These are phyloP conservation scores for Grammothele lineata DNA, from an alignment of 768 basidiomycete genomes.

Conservation along the genomic window DNA sequence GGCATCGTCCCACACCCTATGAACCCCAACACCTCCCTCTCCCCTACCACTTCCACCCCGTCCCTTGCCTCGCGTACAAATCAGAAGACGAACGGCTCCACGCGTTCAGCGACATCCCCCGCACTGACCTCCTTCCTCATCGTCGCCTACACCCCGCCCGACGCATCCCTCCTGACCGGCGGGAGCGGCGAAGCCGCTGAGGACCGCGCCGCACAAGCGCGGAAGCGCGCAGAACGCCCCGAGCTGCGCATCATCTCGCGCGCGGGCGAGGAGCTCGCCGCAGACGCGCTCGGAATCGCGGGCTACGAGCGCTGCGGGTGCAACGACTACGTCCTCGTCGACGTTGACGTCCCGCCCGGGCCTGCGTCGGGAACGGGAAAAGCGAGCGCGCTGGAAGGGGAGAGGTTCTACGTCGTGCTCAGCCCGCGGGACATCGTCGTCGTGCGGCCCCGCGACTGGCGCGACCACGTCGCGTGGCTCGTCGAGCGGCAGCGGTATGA, in stretches of 20 bases:
- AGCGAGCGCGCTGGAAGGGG: constrained; percentile 3
- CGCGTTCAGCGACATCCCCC: constrained; percentile 23
- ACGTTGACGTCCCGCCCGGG: constrained; percentile 32
- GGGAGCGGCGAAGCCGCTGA: constrained; percentile 74
- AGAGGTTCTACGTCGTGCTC: constrained; percentile 72
- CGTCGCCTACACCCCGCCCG: constrained; percentile 83
- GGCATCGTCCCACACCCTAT: constrained; percentile 80
- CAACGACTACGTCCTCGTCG: constrained; percentile 82
- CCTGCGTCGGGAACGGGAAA: background rate
- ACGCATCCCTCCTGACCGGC: constrained; percentile 48
- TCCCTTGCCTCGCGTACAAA: background rate
- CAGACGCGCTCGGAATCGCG: constrained; percentile 76
- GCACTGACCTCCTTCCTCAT: constrained; percentile 73
- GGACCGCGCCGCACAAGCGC: constrained; percentile 69
- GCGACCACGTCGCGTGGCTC: constrained; percentile 91
- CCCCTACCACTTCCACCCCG: constrained; percentile 7
- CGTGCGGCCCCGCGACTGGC: constrained; percentile 81
- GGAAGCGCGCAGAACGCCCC: constrained; percentile 86
- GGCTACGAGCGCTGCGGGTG: constrained; percentile 85
- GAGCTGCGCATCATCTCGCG: constrained; percentile 91
- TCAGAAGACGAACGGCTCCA: constrained; percentile 12
- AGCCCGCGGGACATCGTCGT: constrained; percentile 85
- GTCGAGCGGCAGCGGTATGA: constrained; percentile 84
- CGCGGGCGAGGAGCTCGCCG: constrained; percentile 80
- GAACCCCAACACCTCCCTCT: constrained; percentile 18